Percentiles rank a stretch among this genome's conserved stretches.
Evolutionary conservation across 345 rosid genomes (phyloP).

Genomic region (Camelina sativa): DNA sequence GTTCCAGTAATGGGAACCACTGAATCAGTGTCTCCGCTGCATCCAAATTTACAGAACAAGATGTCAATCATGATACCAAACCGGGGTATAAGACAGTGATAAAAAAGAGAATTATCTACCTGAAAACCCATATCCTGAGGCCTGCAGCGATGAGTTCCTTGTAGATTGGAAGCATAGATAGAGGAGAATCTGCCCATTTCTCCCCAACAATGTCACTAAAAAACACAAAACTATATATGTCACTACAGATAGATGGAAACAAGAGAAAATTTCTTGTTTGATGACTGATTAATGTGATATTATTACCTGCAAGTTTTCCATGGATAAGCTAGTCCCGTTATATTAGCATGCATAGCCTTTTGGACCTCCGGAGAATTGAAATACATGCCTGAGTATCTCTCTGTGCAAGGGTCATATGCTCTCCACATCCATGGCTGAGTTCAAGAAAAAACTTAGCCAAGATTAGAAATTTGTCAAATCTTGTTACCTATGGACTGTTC

Average conservation of each 20-base stretch:
- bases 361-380: constrained; percentile 91
- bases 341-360: constrained; percentile 92
- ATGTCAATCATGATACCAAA: constrained; percentile 9
- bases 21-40: constrained; percentile 92
- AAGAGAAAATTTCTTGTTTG: not conserved
- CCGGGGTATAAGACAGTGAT: not conserved
- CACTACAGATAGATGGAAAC: constrained; percentile 7
- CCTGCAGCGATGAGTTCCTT: constrained; percentile 84
- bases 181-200: constrained; percentile 86
- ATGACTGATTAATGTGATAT: not conserved
- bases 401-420: constrained; percentile 97
- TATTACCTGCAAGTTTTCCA: constrained; percentile 90
- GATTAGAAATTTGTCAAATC: not conserved
- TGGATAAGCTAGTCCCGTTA: constrained; percentile 66
- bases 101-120: constrained; percentile 46
- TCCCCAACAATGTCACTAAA: constrained; percentile 68
- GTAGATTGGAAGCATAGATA: constrained; percentile 94
- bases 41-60: constrained; percentile 29
- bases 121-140: constrained; percentile 83
- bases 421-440: constrained; percentile 96
- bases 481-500: not conserved
- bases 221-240: not conserved
- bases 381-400: constrained; percentile 72
- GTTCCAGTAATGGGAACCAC: constrained; percentile 94
- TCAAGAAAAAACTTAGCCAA: not conserved